phyloP scores from a whole-genome alignment of 176 grass and related monocot species.

The Hsuehochloa calcarea region DNA sequence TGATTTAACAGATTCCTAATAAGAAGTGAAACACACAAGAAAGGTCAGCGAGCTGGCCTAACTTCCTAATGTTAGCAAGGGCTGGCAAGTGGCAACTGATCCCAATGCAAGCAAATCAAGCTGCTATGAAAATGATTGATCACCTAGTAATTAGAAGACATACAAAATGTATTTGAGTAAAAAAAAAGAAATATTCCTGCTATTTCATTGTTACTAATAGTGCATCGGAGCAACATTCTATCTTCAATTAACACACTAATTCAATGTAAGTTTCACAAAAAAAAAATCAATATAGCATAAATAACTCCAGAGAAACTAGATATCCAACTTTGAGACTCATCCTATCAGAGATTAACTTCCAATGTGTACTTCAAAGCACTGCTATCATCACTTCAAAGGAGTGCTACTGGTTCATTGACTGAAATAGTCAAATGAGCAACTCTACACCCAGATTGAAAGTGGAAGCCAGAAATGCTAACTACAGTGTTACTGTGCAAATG shows the following conservation, averaged over 20 bases:
- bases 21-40: constrained; percentile 28
- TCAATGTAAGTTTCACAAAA: too few species aligned
- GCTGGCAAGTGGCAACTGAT: neutral
- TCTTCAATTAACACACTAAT: neutral
- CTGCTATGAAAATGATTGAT: neutral
- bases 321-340: neutral
- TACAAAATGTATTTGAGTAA: neutral
- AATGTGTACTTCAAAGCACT: neutral
- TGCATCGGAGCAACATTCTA: neutral
- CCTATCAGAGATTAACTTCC: neutral
- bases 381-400: neutral
- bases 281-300: neutral
- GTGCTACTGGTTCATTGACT: neutral
- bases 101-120: neutral
- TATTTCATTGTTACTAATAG: neutral
- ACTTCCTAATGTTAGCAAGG: neutral
- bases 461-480: neutral
- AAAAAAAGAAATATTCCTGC: neutral
- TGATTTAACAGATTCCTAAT: constrained; percentile 64
- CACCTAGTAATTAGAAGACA: neutral
- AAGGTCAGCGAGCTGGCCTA: neutral
- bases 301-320: neutral
- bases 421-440: neutral
- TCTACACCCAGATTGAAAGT: neutral
- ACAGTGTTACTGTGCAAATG: too few species aligned